A percentile compares a stretch with the other conserved stretches of the same genome.
Conservation (phyloP, 2,329 filamentous ascomycete species). For the Hymenoscyphus occultus region DNA sequence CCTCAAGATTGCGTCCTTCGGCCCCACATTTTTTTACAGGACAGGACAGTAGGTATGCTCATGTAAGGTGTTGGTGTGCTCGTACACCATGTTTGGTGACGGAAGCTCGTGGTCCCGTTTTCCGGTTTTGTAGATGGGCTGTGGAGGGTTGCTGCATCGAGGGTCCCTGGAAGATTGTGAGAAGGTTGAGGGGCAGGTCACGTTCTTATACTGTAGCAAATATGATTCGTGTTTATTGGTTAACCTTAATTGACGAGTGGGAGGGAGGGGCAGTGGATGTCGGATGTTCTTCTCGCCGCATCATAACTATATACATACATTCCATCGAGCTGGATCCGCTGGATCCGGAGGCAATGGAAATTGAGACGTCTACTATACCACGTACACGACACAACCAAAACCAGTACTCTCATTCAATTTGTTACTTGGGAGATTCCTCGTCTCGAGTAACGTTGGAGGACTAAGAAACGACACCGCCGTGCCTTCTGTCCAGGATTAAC, state of each 20-base stretch:
- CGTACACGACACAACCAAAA: background rate
- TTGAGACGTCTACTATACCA: background rate
- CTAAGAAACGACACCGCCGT: background rate
- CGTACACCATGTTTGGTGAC: background rate
- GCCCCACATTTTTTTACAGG: background rate
- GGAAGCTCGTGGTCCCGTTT: slow-evolving; percentile 1
- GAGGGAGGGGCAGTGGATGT: background rate
- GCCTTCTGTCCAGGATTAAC: background rate
- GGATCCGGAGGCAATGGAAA: background rate
- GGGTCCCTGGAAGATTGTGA: background rate
- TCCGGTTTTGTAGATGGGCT: background rate
- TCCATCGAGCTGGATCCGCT: background rate
- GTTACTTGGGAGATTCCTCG: background rate
- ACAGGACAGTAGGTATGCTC: too few species aligned
- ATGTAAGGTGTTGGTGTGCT: background rate
- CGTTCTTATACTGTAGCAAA: background rate
- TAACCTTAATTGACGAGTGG: background rate
- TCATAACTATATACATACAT: background rate
- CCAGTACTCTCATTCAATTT: background rate
- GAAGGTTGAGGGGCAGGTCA: background rate
- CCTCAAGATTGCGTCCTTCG: background rate
- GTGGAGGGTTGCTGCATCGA: too few species aligned
- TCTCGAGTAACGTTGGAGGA: background rate
- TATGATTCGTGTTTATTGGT: background rate
- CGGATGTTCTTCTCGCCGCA: background rate